Conservation (phyloP, 2,329 filamentous ascomycete genomes). For the Hypoxylon sp. region DNA sequence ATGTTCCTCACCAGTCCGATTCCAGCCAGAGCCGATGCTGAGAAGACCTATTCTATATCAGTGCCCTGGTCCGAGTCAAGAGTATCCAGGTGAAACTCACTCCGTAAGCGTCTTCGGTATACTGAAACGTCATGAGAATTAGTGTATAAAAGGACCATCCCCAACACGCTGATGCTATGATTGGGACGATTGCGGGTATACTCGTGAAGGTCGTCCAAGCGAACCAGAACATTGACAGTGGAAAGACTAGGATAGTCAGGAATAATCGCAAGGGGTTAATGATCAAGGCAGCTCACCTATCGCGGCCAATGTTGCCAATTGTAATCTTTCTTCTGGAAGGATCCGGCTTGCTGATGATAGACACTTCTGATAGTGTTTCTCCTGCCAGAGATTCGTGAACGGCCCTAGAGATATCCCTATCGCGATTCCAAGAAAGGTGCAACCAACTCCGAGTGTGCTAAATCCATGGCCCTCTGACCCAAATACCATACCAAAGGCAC, state of each 20-base stretch:
- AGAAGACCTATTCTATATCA: slow-evolving; percentile 43
- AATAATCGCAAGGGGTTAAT: not conserved
- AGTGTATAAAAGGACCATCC: slow-evolving; percentile 60
- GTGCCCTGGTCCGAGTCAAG: not conserved
- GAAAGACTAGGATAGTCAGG: slow-evolving; percentile 35
- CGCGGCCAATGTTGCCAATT: slow-evolving; percentile 51
- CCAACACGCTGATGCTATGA: slow-evolving; percentile 58
- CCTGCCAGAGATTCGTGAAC: slow-evolving; percentile 54
- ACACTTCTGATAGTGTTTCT: slow-evolving; percentile 50
- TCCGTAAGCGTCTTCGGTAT: slow-evolving; percentile 57
- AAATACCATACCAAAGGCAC: slow-evolving; percentile 58
- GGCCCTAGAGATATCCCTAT: slow-evolving; percentile 53
- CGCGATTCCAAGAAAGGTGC: slow-evolving; percentile 49
- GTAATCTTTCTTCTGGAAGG: slow-evolving; percentile 53
- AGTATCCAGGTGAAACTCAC: slow-evolving; percentile 1
- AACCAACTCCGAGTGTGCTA: slow-evolving; percentile 49
- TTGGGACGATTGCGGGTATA: slow-evolving; percentile 55
- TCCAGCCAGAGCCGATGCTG: slow-evolving; percentile 52
- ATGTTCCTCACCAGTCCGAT: slow-evolving; percentile 51
- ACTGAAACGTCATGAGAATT: slow-evolving; percentile 58
- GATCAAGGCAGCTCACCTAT: slow-evolving; percentile 41
- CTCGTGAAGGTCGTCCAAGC: slow-evolving; percentile 45
- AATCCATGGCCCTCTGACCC: slow-evolving; percentile 53
- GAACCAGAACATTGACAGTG: slow-evolving; percentile 48
- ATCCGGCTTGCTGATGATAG: slow-evolving; percentile 46